A percentile compares a stretch with the other conserved stretches of the same genome.
Evolutionary conservation across 371 early-diverging fungal species (phyloP).

Genomic region (Lichtheimia corymbifera): DNA sequence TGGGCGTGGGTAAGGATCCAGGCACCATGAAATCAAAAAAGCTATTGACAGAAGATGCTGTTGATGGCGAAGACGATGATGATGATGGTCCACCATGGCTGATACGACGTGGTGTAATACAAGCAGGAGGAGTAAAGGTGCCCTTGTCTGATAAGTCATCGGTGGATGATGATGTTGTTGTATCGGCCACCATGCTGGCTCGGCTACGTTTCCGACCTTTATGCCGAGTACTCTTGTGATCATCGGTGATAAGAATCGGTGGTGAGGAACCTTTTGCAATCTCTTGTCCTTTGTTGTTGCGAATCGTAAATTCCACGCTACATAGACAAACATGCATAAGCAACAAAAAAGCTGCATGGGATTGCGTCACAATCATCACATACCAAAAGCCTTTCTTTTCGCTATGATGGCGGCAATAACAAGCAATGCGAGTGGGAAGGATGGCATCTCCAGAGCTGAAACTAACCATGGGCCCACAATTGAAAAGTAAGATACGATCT

Average conservation of each 20-base stretch:
- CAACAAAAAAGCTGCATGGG: too few species aligned
- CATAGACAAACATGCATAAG: not conserved
- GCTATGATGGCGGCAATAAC: conserved; percentile 92
- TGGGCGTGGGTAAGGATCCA: too few species aligned
- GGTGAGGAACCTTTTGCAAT: conserved; percentile 81
- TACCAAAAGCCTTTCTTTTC: conserved; percentile 87
- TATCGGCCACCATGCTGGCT: not conserved
- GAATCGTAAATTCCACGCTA: conserved; percentile 69
- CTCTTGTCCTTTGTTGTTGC: conserved; percentile 60
- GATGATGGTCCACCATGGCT: not conserved
- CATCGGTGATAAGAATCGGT: conserved; percentile 93
- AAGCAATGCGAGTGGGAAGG: conserved; percentile 89
- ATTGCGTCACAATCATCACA: not conserved
- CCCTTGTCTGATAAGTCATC: not conserved
- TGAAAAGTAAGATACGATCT: conserved; percentile 72
- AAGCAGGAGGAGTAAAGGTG: not conserved
- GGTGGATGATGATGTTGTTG: not conserved
- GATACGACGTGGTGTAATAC: not conserved
- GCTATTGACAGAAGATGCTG: not conserved
- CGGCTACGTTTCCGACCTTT: conserved; percentile 6
- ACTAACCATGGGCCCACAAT: conserved; percentile 79
- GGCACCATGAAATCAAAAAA: too few species aligned
- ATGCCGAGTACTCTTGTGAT: conserved; percentile 77
- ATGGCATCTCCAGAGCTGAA: conserved; percentile 83
- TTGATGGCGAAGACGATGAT: conserved; percentile 13